Percentiles rank a stretch among this genome's conserved stretches.
Evolutionary conservation across 2,329 filamentous ascomycete genomes (phyloP).

Genomic region (Elsinoe perseae): DNA sequence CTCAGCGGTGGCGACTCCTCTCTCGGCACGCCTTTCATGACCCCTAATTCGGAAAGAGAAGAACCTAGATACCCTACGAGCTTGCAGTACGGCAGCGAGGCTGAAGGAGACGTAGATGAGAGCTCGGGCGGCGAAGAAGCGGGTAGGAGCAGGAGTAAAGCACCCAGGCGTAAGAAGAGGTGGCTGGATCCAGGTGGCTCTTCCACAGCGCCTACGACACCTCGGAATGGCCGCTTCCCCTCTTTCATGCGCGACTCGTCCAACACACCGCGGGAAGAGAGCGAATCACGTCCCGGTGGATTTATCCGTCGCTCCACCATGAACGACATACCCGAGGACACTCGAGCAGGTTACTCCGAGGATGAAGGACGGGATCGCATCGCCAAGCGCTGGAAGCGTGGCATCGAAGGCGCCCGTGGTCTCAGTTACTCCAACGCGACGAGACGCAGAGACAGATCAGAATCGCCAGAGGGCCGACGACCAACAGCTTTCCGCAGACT

Average conservation of each 20-base stretch:
- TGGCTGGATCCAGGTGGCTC: slow-evolving; percentile 49
- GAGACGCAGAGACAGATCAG: slow-evolving; percentile 20
- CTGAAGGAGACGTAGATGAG: slow-evolving; percentile 73
- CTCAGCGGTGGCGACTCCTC: slow-evolving; percentile 39
- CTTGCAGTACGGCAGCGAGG: slow-evolving; percentile 60
- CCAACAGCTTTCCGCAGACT: slow-evolving; percentile 41
- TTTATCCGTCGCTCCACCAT: slow-evolving; percentile 41
- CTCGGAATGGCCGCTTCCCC: slow-evolving; percentile 44
- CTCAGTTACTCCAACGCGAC: slow-evolving; percentile 35
- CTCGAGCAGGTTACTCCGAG: slow-evolving; percentile 41
- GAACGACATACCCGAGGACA: slow-evolving; percentile 40
- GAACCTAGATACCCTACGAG: slow-evolving; percentile 39
- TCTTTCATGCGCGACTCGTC: slow-evolving; percentile 42
- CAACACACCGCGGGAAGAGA: slow-evolving; percentile 45
- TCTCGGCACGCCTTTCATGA: slow-evolving; percentile 29
- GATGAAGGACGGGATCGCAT: slow-evolving; percentile 44
- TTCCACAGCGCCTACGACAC: slow-evolving; percentile 62
- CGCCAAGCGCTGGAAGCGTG: slow-evolving; percentile 40
- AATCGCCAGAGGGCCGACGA: slow-evolving; percentile 32
- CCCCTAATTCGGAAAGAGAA: slow-evolving; percentile 43
- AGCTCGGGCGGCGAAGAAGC: slow-evolving; percentile 66
- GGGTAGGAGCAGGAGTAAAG: slow-evolving; percentile 40
- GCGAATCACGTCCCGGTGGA: slow-evolving; percentile 43
- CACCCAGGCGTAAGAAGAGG: slow-evolving; percentile 58
- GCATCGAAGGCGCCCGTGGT: slow-evolving; percentile 40